These are phyloP conservation scores for Fusarium cicatricum DNA, from an alignment of 2,329 filamentous ascomycete species.

Conservation along the genomic window DNA sequence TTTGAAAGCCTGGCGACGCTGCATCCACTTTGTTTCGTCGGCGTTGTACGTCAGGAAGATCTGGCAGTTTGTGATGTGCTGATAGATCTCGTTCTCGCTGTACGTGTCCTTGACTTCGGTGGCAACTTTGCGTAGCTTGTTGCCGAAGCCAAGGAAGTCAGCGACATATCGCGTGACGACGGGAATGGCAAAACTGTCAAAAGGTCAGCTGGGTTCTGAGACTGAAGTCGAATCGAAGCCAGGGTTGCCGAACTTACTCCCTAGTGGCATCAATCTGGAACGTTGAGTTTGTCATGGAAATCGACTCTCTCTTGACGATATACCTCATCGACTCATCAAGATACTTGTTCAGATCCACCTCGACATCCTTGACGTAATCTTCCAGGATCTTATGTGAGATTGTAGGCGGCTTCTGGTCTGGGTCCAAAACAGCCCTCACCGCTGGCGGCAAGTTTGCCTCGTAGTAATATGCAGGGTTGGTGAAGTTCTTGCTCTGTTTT, in stretches of 20 bases:
- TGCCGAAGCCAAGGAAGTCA: constrained; percentile 34
- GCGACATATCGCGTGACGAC: constrained; percentile 35
- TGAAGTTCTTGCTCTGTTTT: too few species aligned
- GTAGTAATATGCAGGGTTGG: too few species aligned
- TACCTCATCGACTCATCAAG: constrained; percentile 16
- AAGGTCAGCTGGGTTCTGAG: too few species aligned
- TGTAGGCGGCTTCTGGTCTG: too few species aligned
- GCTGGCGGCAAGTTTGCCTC: too few species aligned
- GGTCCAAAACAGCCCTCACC: too few species aligned
- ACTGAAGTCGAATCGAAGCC: too few species aligned
- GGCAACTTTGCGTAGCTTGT: constrained; percentile 9
- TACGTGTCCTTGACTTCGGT: constrained; percentile 12
- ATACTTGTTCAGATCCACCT: too few species aligned
- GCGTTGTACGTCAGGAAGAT: constrained; percentile 35
- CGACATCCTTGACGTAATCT: too few species aligned
- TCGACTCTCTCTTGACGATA: constrained; percentile 24
- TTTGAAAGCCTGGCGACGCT: constrained; percentile 32
- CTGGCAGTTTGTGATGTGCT: constrained; percentile 40
- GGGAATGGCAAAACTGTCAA: constrained; percentile 35
- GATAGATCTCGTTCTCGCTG: constrained; percentile 37
- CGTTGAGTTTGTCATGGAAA: constrained; percentile 11
- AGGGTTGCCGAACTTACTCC: too few species aligned
- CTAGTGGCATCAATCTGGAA: constrained; percentile 32
- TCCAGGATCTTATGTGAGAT: too few species aligned
- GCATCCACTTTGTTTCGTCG: constrained; percentile 36